Percentiles rank a stretch among this genome's conserved stretches.
These are phyloP conservation scores for Helicostylum pulchrum DNA, from an alignment of 192 early-diverging fungal genomes.

Conservation along the genomic window DNA sequence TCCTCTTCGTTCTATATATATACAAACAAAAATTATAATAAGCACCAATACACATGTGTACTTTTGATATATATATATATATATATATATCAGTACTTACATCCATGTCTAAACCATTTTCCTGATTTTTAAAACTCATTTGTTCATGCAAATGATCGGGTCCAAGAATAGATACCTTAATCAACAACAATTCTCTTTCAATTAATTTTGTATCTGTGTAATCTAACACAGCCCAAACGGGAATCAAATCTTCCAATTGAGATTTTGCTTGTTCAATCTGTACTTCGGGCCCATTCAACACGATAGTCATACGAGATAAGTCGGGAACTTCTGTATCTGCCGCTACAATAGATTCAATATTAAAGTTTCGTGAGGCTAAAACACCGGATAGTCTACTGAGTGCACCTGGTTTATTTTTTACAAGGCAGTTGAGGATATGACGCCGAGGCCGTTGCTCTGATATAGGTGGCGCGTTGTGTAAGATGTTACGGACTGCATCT, in stretches of 20 bases:
- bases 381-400: slow-evolving; percentile 78
- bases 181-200: slow-evolving; percentile 87
- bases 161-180: slow-evolving; percentile 83
- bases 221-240: slow-evolving; percentile 96
- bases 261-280: slow-evolving; percentile 88
- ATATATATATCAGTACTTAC: slow-evolving; percentile 12
- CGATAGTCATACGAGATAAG: slow-evolving; percentile 91
- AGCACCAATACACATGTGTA: background rate
- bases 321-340: slow-evolving; percentile 92
- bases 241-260: slow-evolving; percentile 92
- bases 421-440: slow-evolving; percentile 93
- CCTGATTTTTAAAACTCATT: slow-evolving; percentile 27
- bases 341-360: slow-evolving; percentile 96
- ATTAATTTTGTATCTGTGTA: slow-evolving; percentile 85
- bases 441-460: slow-evolving; percentile 55
- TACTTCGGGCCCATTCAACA: slow-evolving; percentile 75
- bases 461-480: slow-evolving; percentile 83
- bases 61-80: too few relatives aligned
- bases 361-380: slow-evolving; percentile 91
- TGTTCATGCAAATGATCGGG: slow-evolving; percentile 60
- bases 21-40: background rate
- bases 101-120: slow-evolving; percentile 24
- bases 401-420: slow-evolving; percentile 85
- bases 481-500: slow-evolving; percentile 93
- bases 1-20: too few relatives aligned